A percentile compares a stretch with the other conserved stretches of the same genome.
Conservation (phyloP, 2,329 filamentous ascomycete genomes). For the Fusarium dimerum region DNA sequence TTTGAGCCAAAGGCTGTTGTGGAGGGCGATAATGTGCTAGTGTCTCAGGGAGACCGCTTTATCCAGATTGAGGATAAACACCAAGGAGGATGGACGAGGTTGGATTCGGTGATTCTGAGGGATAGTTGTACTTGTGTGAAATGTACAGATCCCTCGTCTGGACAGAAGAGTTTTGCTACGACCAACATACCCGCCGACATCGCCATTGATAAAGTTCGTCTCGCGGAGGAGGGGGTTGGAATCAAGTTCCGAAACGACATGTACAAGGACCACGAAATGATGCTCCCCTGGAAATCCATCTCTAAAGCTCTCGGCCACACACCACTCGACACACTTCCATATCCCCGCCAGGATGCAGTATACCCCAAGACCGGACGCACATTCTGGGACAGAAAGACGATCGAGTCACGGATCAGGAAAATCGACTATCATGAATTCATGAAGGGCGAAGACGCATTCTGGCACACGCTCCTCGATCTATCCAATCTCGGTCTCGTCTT, state of each 20-base stretch:
- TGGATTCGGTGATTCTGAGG: slow-evolving; percentile 43
- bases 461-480: slow-evolving; percentile 62
- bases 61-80: slow-evolving; percentile 27
- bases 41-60: slow-evolving; percentile 30
- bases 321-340: slow-evolving; percentile 19
- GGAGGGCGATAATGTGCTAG: slow-evolving; percentile 14
- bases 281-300: slow-evolving; percentile 38
- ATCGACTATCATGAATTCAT: slow-evolving; percentile 75
- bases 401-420: slow-evolving; percentile 49
- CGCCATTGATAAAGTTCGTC: slow-evolving; percentile 31
- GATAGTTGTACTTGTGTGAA: slow-evolving; percentile 54
- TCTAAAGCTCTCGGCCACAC: slow-evolving; percentile 34
- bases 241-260: slow-evolving; percentile 61
- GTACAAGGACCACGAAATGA: slow-evolving; percentile 35
- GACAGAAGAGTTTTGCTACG: slow-evolving; percentile 56
- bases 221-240: slow-evolving; percentile 45
- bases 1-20: slow-evolving; percentile 16
- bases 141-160: slow-evolving; percentile 60
- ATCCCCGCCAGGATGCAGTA: slow-evolving; percentile 29
- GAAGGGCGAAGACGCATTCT: slow-evolving; percentile 55
- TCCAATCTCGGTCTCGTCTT: slow-evolving; percentile 73
- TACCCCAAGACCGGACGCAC: slow-evolving; percentile 35
- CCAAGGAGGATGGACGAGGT: slow-evolving; percentile 22
- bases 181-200: slow-evolving; percentile 41
- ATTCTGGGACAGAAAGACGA: slow-evolving; percentile 44